Conservation (phyloP, 2,329 filamentous ascomycete genomes). For the Aspergillus transmontanensis region DNA sequence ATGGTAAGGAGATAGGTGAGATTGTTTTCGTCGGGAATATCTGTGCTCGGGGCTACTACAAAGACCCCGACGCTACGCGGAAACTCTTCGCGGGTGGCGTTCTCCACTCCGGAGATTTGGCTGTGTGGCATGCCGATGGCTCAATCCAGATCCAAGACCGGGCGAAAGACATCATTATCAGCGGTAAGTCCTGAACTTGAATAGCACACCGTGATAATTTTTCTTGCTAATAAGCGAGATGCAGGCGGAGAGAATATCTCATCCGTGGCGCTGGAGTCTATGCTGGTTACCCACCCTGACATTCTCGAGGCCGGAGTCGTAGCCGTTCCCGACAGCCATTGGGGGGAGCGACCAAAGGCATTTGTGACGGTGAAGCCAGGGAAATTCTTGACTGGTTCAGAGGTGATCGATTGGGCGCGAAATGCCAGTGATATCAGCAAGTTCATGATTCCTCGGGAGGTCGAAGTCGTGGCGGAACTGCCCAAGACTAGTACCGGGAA, state of each 20-base stretch:
- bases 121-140: constrained; percentile 90
- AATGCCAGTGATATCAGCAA: constrained; percentile 77
- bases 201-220: background rate
- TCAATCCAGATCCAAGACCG: constrained; percentile 90
- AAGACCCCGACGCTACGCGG: constrained; percentile 79
- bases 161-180: constrained; percentile 98
- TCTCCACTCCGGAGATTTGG: constrained; percentile 86
- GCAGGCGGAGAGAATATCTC: constrained; percentile 95
- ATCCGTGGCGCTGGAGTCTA: constrained; percentile 85
- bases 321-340: constrained; percentile 82
- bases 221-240: background rate
- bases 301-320: constrained; percentile 92
- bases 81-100: constrained; percentile 88
- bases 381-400: constrained; percentile 62
- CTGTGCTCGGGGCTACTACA: constrained; percentile 88
- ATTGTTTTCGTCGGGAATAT: constrained; percentile 91
- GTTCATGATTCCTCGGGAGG: constrained; percentile 80
- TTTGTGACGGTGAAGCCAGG: constrained; percentile 79
- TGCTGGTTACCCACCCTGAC: constrained; percentile 84
- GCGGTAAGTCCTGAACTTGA: constrained; percentile 57
- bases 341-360: constrained; percentile 95
- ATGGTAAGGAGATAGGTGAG: constrained; percentile 78
- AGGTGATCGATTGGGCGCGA: constrained; percentile 85
- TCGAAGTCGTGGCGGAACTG: constrained; percentile 80
- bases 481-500: constrained; percentile 98